A percentile compares a stretch with the other conserved stretches of the same genome.
phyloP scores from a whole-genome alignment of 106 monocot genomes.

The Dioscorea dumetorum region DNA sequence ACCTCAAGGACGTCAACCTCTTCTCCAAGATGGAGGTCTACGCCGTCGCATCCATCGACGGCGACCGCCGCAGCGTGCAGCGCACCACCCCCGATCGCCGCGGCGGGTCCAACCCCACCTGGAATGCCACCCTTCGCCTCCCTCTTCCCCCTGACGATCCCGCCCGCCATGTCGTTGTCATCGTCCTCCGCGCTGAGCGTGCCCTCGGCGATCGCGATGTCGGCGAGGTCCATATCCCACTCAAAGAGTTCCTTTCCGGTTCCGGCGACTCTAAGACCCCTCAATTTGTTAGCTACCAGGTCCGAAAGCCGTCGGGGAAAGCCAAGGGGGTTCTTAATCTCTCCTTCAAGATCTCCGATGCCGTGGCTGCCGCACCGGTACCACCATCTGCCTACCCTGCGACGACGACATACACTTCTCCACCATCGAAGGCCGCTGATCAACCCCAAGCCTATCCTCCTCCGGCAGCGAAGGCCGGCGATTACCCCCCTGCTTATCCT shows the following conservation, averaged over 20 bases:
- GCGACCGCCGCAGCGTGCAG: conserved; percentile 20
- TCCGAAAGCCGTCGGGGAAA: conserved; percentile 46
- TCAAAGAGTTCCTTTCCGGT: conserved; percentile 33
- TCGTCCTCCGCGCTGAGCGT: conserved; percentile 42
- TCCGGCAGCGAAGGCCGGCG: background rate
- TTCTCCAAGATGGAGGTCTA: conserved; percentile 60
- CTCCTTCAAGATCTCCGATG: conserved; percentile 39
- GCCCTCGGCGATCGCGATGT: conserved; percentile 55
- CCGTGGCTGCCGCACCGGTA: background rate
- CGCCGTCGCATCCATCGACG: conserved; percentile 40
- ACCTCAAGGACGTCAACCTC: conserved; percentile 51
- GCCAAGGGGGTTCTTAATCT: conserved; percentile 60
- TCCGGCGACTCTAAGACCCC: background rate
- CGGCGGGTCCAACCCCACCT: conserved; percentile 38
- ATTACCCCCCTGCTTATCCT: background rate
- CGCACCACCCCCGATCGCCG: conserved; percentile 36
- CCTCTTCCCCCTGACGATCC: conserved; percentile 17
- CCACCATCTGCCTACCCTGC: conserved; percentile 4
- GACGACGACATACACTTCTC: background rate
- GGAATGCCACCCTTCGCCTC: conserved; percentile 42
- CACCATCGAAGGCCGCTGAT: background rate
- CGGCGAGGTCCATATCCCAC: conserved; percentile 53
- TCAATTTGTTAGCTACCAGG: conserved; percentile 58
- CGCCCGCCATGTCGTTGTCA: conserved; percentile 12
- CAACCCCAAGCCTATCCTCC: background rate